Conservation (phyloP, 2,329 filamentous ascomycete genomes). For the Cladophialophora immunda region DNA sequence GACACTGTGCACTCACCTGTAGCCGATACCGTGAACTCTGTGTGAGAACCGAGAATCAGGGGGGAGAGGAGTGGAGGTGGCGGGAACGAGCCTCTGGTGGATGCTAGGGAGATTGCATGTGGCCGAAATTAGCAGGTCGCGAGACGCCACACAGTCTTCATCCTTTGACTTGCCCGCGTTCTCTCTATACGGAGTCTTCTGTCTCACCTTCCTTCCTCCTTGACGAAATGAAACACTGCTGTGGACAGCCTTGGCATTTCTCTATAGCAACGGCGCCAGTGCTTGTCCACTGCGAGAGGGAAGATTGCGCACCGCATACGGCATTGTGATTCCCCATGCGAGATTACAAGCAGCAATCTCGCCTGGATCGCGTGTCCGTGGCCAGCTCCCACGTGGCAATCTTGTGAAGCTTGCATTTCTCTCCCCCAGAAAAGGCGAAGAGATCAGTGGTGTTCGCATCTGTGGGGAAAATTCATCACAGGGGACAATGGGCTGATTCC, state of each 20-base stretch:
- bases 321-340: neutral
- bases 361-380: neutral
- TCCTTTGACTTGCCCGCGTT: constrained; percentile 1
- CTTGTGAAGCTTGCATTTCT: neutral
- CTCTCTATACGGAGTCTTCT: neutral
- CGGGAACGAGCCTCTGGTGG: neutral
- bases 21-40: neutral
- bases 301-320: neutral
- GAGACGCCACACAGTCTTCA: constrained; percentile 4
- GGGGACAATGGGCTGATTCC: neutral
- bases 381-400: neutral
- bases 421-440: neutral
- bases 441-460: neutral
- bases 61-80: neutral
- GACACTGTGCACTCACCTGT: neutral
- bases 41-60: neutral
- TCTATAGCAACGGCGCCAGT: neutral
- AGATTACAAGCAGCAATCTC: neutral
- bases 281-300: neutral
- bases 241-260: neutral
- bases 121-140: constrained; percentile 2
- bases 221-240: neutral
- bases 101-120: constrained; percentile 11
- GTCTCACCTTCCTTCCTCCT: neutral
- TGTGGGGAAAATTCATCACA: neutral